Evolutionary conservation across 2,329 filamentous ascomycete species (phyloP).

Genomic region (Didymella pomorum): DNA sequence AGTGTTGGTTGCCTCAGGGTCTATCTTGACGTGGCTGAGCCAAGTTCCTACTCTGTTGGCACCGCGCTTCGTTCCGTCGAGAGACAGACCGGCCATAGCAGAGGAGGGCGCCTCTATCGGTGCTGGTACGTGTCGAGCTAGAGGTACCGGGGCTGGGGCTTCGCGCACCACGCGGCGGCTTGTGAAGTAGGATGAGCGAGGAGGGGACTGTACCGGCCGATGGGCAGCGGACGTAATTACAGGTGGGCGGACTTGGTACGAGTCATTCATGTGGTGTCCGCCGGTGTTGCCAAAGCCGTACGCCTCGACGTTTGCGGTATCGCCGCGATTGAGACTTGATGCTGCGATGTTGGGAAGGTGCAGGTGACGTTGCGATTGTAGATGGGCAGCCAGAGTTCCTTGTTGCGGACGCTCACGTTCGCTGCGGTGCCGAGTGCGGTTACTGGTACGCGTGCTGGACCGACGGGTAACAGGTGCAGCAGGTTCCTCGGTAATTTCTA

Average conservation of each 20-base stretch:
- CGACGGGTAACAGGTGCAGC: constrained; percentile 38
- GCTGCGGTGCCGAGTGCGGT: constrained; percentile 34
- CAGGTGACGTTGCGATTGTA: constrained; percentile 57
- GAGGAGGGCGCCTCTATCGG: constrained; percentile 35
- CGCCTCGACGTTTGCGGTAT: constrained; percentile 48
- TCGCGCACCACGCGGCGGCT: constrained; percentile 38
- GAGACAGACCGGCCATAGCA: constrained; percentile 49
- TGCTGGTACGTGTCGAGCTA: constrained; percentile 23
- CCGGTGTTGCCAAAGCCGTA: constrained; percentile 62
- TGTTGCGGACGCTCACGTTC: constrained; percentile 54
- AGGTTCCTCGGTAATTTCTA: constrained; percentile 39
- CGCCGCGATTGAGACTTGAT: constrained; percentile 47
- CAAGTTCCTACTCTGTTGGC: constrained; percentile 51
- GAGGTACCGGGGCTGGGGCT: constrained; percentile 18
- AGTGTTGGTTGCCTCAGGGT: constrained; percentile 47
- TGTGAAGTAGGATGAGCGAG: constrained; percentile 34
- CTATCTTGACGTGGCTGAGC: constrained; percentile 49
- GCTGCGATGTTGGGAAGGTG: constrained; percentile 38
- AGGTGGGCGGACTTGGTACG: constrained; percentile 44
- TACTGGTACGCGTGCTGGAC: constrained; percentile 30
- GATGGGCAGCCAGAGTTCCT: constrained; percentile 60
- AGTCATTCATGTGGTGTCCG: constrained; percentile 68
- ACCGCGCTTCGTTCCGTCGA: constrained; percentile 47
- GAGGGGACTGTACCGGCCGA: constrained; percentile 36
- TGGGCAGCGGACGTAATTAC: constrained; percentile 40